phyloP scores from a whole-genome alignment of 768 basidiomycete species.

The Pseudohyphozyma bogoriensis region DNA sequence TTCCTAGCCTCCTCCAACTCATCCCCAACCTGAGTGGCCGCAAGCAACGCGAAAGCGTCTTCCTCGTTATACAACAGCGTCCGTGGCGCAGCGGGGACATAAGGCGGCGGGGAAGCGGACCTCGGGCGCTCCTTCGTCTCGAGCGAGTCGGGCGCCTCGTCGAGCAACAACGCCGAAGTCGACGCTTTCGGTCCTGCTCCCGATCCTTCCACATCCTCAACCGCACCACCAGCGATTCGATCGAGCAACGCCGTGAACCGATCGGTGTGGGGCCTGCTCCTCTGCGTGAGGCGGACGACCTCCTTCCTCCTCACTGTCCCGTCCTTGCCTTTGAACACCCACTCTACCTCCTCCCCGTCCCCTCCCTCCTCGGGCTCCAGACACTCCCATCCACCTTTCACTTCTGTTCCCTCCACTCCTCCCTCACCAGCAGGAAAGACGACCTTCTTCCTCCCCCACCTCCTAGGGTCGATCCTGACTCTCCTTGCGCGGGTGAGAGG shows the following conservation, averaged over 20 bases:
- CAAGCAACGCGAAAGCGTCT: conserved; percentile 21
- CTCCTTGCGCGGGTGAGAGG: conserved; percentile 12
- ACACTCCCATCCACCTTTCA: conserved; percentile 21
- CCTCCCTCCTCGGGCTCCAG: conserved; percentile 1
- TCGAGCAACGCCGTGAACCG: conserved; percentile 19
- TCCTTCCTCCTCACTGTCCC: conserved; percentile 13
- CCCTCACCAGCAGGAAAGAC: neutral
- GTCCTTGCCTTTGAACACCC: conserved; percentile 20
- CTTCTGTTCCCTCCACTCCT: neutral
- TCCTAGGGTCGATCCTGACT: conserved; percentile 21
- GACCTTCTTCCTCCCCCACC: conserved; percentile 15
- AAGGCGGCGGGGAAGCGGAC: conserved; percentile 20
- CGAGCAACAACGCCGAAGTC: neutral
- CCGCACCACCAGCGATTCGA: neutral
- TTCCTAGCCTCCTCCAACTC: neutral
- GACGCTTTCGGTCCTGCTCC: no score
- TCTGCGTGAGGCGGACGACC: conserved; percentile 8
- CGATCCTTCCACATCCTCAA: no score
- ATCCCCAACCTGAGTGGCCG: conserved; percentile 4
- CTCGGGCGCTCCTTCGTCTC: neutral
- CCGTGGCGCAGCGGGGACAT: conserved; percentile 16
- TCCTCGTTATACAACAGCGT: conserved; percentile 27
- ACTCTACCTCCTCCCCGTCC: conserved; percentile 3
- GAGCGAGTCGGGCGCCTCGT: neutral
- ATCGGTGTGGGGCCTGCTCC: conserved; percentile 10